phyloP scores from a whole-genome alignment of 2,329 filamentous ascomycete species.

The Laburnicola sp. region DNA sequence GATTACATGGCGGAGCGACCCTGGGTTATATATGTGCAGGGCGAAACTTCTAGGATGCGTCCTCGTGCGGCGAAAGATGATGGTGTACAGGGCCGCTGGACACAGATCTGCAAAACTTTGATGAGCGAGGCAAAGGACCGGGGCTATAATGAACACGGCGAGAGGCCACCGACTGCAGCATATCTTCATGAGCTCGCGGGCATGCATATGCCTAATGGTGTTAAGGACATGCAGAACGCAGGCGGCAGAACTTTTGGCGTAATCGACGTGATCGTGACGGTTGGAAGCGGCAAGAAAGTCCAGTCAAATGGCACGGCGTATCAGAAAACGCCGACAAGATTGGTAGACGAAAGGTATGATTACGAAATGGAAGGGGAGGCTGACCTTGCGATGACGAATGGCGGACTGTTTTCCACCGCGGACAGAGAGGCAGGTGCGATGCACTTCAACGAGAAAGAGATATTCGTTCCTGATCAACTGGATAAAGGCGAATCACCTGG shows the following conservation, averaged over 20 bases:
- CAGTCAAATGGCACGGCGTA: slow-evolving; percentile 21
- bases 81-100: slow-evolving; percentile 36
- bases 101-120: slow-evolving; percentile 34
- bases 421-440: not conserved
- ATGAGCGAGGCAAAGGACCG: slow-evolving; percentile 39
- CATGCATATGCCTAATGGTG: slow-evolving; percentile 42
- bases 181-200: slow-evolving; percentile 46
- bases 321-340: slow-evolving; percentile 27
- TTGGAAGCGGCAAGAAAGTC: slow-evolving; percentile 34
- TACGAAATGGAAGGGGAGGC: not conserved
- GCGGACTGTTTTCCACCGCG: not conserved
- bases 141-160: slow-evolving; percentile 38
- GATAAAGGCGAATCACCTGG: slow-evolving; percentile 12
- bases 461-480: slow-evolving; percentile 1
- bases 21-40: slow-evolving; percentile 47
- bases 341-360: slow-evolving; percentile 26
- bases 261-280: slow-evolving; percentile 45
- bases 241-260: slow-evolving; percentile 40
- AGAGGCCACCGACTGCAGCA: slow-evolving; percentile 40
- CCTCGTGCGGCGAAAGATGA: slow-evolving; percentile 11
- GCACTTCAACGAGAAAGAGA: not conserved
- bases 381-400: not conserved
- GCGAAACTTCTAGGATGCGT: slow-evolving; percentile 25
- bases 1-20: slow-evolving; percentile 49
- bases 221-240: slow-evolving; percentile 36